Evolutionary conservation across 345 rosid species (phyloP).

Genomic region (Lumnitzera littorea): DNA sequence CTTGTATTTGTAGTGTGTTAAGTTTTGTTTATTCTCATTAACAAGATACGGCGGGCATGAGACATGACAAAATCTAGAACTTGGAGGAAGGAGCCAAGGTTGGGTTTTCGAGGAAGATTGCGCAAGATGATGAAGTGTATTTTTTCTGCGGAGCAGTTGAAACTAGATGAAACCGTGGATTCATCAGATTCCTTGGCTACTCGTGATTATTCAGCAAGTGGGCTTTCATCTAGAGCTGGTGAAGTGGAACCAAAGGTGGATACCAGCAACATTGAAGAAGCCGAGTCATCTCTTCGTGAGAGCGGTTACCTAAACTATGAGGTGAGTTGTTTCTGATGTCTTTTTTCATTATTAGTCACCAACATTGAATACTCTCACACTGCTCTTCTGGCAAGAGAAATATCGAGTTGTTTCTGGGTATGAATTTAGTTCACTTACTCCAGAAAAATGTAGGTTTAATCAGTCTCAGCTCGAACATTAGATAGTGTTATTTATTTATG

Average conservation of each 20-base stretch:
- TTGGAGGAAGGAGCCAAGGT: slow-evolving; percentile 32
- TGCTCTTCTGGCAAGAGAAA: too few relatives aligned
- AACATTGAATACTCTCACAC: not conserved
- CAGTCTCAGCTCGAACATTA: too few relatives aligned
- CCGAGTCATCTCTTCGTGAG: slow-evolving; percentile 73
- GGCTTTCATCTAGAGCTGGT: slow-evolving; percentile 56
- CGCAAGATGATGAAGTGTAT: slow-evolving; percentile 72
- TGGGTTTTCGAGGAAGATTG: slow-evolving; percentile 25
- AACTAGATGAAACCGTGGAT: slow-evolving; percentile 36
- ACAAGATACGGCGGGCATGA: slow-evolving; percentile 27
- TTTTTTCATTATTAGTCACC: not conserved
- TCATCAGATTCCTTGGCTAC: slow-evolving; percentile 79
- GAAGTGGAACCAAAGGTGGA: slow-evolving; percentile 53
- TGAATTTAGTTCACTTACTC: too few relatives aligned
- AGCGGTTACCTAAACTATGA: slow-evolving; percentile 77
- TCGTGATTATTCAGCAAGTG: slow-evolving; percentile 67
- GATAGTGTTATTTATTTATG: too few relatives aligned
- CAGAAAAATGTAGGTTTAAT: too few relatives aligned
- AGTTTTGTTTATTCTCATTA: slow-evolving; percentile 8
- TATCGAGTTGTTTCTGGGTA: too few relatives aligned
- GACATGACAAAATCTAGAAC: slow-evolving; percentile 35
- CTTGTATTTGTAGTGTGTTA: not conserved
- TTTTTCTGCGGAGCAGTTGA: slow-evolving; percentile 43
- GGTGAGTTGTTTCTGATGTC: slow-evolving; percentile 26
- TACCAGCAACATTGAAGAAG: slow-evolving; percentile 71